Evolutionary conservation across 768 basidiomycete species (phyloP), one percentile per base, ranked within the genome.

Genomic region (Rhodotorula toruloides): DNA sequence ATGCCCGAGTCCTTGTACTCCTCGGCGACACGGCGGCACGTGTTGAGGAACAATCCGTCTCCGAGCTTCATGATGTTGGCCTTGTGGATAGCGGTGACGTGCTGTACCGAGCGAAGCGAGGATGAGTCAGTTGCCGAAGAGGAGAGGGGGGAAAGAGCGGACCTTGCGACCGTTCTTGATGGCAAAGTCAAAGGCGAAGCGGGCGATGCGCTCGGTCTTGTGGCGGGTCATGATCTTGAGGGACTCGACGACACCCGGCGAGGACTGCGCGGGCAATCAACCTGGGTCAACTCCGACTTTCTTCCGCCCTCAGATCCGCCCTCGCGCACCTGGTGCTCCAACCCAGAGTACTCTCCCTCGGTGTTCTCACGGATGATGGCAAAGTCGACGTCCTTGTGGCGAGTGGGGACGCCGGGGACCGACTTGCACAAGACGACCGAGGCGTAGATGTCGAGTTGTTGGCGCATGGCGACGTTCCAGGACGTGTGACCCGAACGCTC

Each of bases 391-490:
- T 94, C 89, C 66, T 85, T 82, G 80, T 99, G 96, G 69, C 96
- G 88, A 43, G 96, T 98, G 48, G 93, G 89, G 80, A 91, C 86
- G 58, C 96, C 96, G 19, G 91, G 90, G 57, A 98, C 85, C 52
- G 94, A 91, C 80, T 98, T 98, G 87, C 94, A 98, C 58, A 98
- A 84, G 58, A 97, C 92, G 73, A 98, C 89, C 16, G 94, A 97
- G 31, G 96, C 96, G 79, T 97, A 99, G 73, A 99, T 98, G 79
- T 99, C 96, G 70, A 99, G 88, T 77, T 94, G 90, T 78, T 98
- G 94, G 72, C 96, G 89, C 92, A 99, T 98, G 70, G 96, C 96
- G 65, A 99, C 96, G 77, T 99, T 99, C 96, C 96, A 99, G 65
- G 96, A 98, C 71, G 94, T 91, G 79, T 99, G 96, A 5, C 91